Evolutionary conservation across 768 basidiomycete genomes (phyloP).

Genomic region (Clavaria fumosa): DNA sequence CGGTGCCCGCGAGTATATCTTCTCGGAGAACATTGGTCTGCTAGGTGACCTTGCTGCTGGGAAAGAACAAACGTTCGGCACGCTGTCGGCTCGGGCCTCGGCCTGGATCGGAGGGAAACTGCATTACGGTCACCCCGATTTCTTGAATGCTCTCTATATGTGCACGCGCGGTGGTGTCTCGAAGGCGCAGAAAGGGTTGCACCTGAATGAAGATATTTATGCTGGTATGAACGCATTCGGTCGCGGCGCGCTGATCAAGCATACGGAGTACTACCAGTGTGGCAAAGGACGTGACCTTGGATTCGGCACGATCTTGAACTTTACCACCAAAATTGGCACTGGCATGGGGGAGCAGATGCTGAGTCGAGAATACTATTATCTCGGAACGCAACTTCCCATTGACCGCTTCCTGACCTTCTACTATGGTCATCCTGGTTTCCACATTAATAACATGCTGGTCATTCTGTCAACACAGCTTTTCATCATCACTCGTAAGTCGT

Average conservation of each 20-base stretch:
- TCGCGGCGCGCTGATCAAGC: slow-evolving; percentile 94
- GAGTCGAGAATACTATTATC: slow-evolving; percentile 96
- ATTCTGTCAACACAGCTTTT: slow-evolving; percentile 95
- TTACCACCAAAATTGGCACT: slow-evolving; percentile 99
- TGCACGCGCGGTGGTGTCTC: slow-evolving; percentile 95
- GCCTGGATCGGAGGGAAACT: slow-evolving; percentile 98
- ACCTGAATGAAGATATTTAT: slow-evolving; percentile 98
- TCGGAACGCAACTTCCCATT: slow-evolving; percentile 94
- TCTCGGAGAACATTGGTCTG: slow-evolving; percentile 99
- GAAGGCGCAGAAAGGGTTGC: slow-evolving; percentile 98
- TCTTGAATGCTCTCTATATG: slow-evolving; percentile 97
- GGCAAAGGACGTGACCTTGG: slow-evolving; percentile 98
- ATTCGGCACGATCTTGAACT: slow-evolving; percentile 97
- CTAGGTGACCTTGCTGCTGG: slow-evolving; percentile 96
- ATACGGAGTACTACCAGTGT: slow-evolving; percentile 98
- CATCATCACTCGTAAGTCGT: slow-evolving; percentile 67
- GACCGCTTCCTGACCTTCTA: slow-evolving; percentile 99
- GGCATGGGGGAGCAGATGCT: slow-evolving; percentile 99
- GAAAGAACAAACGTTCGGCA: slow-evolving; percentile 99
- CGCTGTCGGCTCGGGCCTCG: slow-evolving; percentile 86
- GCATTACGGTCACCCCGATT: slow-evolving; percentile 99
- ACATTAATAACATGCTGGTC: slow-evolving; percentile 99
- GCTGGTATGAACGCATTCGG: slow-evolving; percentile 98
- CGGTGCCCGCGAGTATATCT: slow-evolving; percentile 98
- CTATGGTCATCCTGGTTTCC: slow-evolving; percentile 98